These are phyloP conservation scores for Entoloma clypeatum DNA, from an alignment of 1,284 basidiomycete genomes.

Conservation along the genomic window DNA sequence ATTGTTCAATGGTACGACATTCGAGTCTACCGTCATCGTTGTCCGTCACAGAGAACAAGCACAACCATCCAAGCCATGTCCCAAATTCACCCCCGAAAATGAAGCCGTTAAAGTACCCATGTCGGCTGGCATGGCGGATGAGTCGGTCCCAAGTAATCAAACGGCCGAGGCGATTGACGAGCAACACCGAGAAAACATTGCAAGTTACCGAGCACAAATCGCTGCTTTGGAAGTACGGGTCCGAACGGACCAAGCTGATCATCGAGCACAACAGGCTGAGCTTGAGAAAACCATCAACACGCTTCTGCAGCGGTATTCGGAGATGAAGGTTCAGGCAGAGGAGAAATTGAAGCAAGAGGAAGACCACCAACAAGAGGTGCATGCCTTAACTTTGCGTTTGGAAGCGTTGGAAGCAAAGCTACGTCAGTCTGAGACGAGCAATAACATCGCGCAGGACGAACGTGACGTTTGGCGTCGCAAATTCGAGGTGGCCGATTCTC, in stretches of 20 bases:
- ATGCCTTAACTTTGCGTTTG: constrained; percentile 1
- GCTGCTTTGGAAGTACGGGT: not conserved
- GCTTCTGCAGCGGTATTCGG: no score
- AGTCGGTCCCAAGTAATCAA: constrained; percentile 1
- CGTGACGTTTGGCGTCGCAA: constrained; percentile 13
- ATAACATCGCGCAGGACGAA: constrained; percentile 5
- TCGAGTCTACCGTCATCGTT: not conserved
- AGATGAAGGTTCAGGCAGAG: constrained; percentile 1
- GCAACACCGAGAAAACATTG: constrained; percentile 5
- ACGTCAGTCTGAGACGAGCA: not conserved
- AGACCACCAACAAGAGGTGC: not conserved
- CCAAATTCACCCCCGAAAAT: not conserved
- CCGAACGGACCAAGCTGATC: no score
- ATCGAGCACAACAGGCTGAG: constrained; percentile 4
- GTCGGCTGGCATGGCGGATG: not conserved
- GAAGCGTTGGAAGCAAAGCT: not conserved
- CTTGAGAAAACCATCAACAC: not conserved
- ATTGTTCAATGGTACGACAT: not conserved
- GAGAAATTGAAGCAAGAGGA: not conserved
- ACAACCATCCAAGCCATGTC: not conserved
- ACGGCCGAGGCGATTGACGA: constrained; percentile 8
- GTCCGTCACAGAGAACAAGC: constrained; percentile 7
- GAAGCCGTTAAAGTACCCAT: not conserved
- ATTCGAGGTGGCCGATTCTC: constrained; percentile 16
- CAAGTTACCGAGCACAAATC: not conserved